A percentile compares a stretch with the other conserved stretches of the same genome.
phyloP scores from a whole-genome alignment of 768 basidiomycete genomes.

The Kwoniella mangroviensis region DNA sequence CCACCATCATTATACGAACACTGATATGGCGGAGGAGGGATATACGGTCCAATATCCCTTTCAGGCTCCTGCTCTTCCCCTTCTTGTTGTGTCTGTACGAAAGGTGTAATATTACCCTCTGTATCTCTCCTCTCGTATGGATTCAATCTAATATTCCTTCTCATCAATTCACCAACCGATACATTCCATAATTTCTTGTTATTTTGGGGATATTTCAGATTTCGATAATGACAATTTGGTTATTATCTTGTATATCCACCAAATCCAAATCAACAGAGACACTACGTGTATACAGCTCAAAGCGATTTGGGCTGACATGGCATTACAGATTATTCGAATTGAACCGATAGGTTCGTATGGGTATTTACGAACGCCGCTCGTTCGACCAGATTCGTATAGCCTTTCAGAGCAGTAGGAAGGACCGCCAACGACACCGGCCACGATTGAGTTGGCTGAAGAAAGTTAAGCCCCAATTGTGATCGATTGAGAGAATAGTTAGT shows the following conservation, averaged over 20 bases:
- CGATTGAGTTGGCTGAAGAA: conserved; percentile 11
- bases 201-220: conserved; percentile 3
- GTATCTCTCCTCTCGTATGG: neutral
- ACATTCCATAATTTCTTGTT: conserved; percentile 14
- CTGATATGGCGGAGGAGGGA: conserved; percentile 22
- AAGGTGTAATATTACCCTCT: conserved; percentile 3
- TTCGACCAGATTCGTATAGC: conserved; percentile 9
- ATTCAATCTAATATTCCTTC: conserved; percentile 7
- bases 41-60: conserved; percentile 17
- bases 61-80: conserved; percentile 11
- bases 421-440: conserved; percentile 9
- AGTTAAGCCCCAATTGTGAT: no score
- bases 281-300: conserved; percentile 3
- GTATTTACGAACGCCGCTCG: neutral
- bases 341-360: conserved; percentile 9
- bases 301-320: conserved; percentile 20
- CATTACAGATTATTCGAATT: conserved; percentile 4
- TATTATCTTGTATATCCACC: conserved; percentile 7
- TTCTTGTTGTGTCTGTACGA: neutral
- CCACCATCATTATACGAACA: neutral
- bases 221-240: conserved; percentile 11
- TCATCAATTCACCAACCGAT: conserved; percentile 15
- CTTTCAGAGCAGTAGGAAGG: conserved; percentile 11
- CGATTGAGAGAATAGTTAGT: neutral
- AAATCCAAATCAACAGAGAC: conserved; percentile 9